Evolutionary conservation across 108 stramenopile species (phyloP).

Genomic region (Craspedostauros australis): DNA sequence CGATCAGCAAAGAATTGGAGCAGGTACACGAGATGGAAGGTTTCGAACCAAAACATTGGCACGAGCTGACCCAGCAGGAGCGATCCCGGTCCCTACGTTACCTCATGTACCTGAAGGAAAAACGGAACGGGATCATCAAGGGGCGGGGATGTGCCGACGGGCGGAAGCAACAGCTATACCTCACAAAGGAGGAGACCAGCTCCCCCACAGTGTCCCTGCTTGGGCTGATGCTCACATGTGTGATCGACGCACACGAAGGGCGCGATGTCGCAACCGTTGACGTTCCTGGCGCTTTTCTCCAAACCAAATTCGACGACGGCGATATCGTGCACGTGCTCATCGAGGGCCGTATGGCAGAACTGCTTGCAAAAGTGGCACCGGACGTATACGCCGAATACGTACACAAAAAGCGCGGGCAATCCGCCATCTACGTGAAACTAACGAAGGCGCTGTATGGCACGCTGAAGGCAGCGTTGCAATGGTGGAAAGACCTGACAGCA

Average conservation of each 20-base stretch:
- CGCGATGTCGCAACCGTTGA: constrained; percentile 30
- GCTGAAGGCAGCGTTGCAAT: constrained; percentile 25
- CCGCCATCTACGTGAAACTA: constrained; percentile 31
- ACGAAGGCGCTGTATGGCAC: constrained; percentile 38
- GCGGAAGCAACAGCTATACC: constrained; percentile 18
- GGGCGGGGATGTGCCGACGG: constrained; percentile 34
- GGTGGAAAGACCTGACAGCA: constrained; percentile 17
- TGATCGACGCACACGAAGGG: constrained; percentile 37
- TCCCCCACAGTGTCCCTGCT: constrained; percentile 27
- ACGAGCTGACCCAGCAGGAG: constrained; percentile 21
- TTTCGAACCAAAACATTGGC: constrained; percentile 14
- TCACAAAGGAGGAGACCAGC: constrained; percentile 16
- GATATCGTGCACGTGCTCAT: constrained; percentile 12
- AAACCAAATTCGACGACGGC: constrained; percentile 24
- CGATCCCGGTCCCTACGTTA: constrained; percentile 18
- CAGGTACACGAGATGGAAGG: constrained; percentile 31
- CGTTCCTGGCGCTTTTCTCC: constrained; percentile 40
- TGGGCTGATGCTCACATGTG: constrained; percentile 25
- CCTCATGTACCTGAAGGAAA: constrained; percentile 43
- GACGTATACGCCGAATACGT: constrained; percentile 16
- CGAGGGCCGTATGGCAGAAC: constrained; percentile 14
- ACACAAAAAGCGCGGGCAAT: constrained; percentile 14
- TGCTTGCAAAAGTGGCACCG: constrained; percentile 17
- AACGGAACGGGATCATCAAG: constrained; percentile 31
- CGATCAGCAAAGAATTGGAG: constrained; percentile 29